A percentile compares a stretch with the other conserved stretches of the same genome.
Conservation (phyloP, 108 stramenopile genomes). For the Skeletonema potamos region DNA sequence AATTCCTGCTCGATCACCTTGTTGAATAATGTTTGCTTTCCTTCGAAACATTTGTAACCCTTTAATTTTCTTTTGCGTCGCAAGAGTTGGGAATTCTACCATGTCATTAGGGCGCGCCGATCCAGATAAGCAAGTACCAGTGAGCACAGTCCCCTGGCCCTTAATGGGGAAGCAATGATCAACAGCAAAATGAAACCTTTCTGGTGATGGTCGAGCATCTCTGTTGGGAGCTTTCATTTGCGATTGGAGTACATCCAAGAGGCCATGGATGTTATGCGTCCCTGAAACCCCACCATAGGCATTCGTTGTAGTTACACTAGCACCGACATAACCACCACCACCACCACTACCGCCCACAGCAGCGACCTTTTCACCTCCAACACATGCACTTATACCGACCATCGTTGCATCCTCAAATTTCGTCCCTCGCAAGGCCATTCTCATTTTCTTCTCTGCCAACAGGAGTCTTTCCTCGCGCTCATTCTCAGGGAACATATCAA, state of each 20-base stretch:
- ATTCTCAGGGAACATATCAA: conserved; percentile 82
- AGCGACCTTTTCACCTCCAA: conserved; percentile 94
- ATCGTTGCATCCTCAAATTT: conserved; percentile 80
- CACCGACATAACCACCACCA: neutral
- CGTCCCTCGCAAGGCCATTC: conserved; percentile 56
- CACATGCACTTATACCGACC: conserved; percentile 84
- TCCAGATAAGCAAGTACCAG: conserved; percentile 93
- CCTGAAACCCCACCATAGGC: conserved; percentile 12
- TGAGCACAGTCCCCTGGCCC: conserved; percentile 97
- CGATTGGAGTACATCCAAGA: conserved; percentile 59
- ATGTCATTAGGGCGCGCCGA: conserved; percentile 81
- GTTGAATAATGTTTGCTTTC: conserved; percentile 65
- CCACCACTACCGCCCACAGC: conserved; percentile 46
- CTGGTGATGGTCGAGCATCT: conserved; percentile 27
- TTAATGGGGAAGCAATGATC: conserved; percentile 97
- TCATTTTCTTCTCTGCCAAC: conserved; percentile 63
- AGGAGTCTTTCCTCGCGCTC: conserved; percentile 67
- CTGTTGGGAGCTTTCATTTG: conserved; percentile 70
- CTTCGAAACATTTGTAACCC: conserved; percentile 97
- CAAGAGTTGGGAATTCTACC: conserved; percentile 90
- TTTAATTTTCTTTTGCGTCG: conserved; percentile 90
- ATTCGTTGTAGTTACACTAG: neutral
- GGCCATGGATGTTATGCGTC: conserved; percentile 69
- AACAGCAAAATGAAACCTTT: conserved; percentile 82
- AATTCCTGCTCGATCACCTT: conserved; percentile 97